Evolutionary conservation across 768 basidiomycete genomes (phyloP).

Genomic region (Mycena albidolilacea): DNA sequence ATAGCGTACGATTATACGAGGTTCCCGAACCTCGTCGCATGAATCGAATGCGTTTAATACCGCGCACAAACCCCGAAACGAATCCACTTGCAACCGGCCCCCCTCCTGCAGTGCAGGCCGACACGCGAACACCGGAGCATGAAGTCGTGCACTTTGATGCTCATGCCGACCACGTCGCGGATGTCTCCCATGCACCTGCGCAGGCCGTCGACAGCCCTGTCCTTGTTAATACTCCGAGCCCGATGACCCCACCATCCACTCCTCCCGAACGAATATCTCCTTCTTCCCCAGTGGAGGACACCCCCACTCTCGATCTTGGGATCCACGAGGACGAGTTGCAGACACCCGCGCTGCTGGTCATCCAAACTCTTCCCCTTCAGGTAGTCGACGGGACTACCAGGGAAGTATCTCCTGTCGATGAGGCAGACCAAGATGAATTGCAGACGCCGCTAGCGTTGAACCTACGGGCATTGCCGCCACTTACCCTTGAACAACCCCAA

Average conservation of each 20-base stretch:
- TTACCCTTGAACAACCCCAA: slow-evolving; percentile 10
- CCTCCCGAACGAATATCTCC: slow-evolving; percentile 5
- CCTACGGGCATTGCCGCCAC: slow-evolving; percentile 22
- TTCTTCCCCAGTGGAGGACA: not conserved
- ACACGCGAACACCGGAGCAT: not conserved
- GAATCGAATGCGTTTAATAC: slow-evolving; percentile 14
- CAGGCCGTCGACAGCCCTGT: not conserved
- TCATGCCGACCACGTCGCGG: not conserved
- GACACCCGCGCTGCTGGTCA: slow-evolving; percentile 7
- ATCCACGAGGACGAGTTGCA: slow-evolving; percentile 24
- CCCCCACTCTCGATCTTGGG: not conserved
- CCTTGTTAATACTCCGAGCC: not conserved
- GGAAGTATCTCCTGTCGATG: not conserved
- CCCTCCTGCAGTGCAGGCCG: not conserved
- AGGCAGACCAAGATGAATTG: slow-evolving; percentile 28
- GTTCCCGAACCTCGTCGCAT: not conserved
- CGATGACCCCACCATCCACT: slow-evolving; percentile 22
- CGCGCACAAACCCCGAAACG: not conserved
- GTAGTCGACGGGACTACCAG: not conserved
- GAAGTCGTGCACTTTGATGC: not conserved
- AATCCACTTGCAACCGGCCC: not conserved
- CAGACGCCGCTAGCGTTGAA: slow-evolving; percentile 34
- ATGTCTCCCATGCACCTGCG: not conserved
- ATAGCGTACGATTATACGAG: not conserved
- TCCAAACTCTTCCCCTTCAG: not conserved